A percentile compares a stretch with the other conserved stretches of the same genome.
phyloP scores from a whole-genome alignment of 2,329 filamentous ascomycete genomes.

The Plenodomus tracheiphilus region DNA sequence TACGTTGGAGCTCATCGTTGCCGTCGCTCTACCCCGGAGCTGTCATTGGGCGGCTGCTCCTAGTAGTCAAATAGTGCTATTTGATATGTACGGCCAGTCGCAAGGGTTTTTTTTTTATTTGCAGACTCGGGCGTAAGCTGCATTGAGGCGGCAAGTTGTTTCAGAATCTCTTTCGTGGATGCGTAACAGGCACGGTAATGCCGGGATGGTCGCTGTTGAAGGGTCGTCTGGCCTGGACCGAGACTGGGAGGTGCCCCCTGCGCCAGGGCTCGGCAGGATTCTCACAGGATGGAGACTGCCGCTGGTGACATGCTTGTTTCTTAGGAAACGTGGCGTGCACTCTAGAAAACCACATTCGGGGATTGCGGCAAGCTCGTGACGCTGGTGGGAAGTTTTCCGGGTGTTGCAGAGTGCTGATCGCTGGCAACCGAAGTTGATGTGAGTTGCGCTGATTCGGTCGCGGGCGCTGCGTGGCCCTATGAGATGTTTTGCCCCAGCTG shows the following conservation, averaged over 20 bases:
- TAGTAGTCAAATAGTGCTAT: no score
- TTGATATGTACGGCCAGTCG: no score
- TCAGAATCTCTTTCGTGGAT: neutral
- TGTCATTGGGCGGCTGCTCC: neutral
- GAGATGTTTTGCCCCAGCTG: no score
- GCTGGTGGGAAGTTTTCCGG: neutral
- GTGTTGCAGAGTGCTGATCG: neutral
- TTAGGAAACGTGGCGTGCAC: neutral
- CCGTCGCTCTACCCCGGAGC: neutral
- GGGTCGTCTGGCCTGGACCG: neutral
- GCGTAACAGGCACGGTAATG: neutral
- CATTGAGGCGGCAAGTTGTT: neutral
- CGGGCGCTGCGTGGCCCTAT: no score
- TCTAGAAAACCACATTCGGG: neutral
- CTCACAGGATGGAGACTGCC: neutral
- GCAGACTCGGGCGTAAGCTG: no score
- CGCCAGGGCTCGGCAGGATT: neutral
- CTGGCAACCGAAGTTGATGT: neutral
- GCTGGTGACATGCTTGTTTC: neutral
- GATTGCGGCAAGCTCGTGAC: neutral
- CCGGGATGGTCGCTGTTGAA: neutral
- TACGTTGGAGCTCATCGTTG: neutral
- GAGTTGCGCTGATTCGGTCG: no score
- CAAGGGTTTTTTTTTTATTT: no score
- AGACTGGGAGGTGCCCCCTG: neutral